Evolutionary conservation across 352 stramenopile species (phyloP), one percentile per base, ranked within the genome.

Genomic region (Globisporangium cederbergense): DNA sequence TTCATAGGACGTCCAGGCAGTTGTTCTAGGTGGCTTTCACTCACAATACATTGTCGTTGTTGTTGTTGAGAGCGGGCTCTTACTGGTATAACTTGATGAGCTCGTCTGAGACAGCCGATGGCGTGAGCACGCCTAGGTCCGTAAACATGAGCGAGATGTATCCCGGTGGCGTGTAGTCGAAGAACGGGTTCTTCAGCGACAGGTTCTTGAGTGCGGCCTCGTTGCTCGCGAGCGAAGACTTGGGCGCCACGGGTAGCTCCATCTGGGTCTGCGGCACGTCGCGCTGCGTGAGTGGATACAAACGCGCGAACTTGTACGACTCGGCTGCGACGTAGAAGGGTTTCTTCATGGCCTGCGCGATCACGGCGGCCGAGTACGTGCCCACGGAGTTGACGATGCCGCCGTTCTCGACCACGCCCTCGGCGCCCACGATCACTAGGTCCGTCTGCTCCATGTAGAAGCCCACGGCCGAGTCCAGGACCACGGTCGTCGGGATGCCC

Each of bases 101-200:
- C 70, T 99, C 97, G 76, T 99, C 97, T 22, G 96, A 99, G 51
- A 99, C 96, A 34, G 97, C 97, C 65, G 96, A 98, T 8, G 97
- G 96, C 55, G 97, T 99, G 34, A 99, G 80, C 9, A 99, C 96
- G 25, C 97, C 97, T 9, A 99, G 76, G 80, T 99, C 97, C 51
- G 97, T 99, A 74, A 99, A 99, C 60, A 99, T 91, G 51, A 99
- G 81, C 30, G 95, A 97, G 72, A 99, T 99, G 73, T 98, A 99
- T 52, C 97, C 90, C 28, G 97, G 93, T 20, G 97, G 96, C 36
- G 97, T 99, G 78, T 98, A 99, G 76, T 99, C 97, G 65, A 94
- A 97, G 30, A 90, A 88, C 32, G 92, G 91, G 74, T 97, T 97
- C 57, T 91, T 77, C 45, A 96, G 86, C 55, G 78, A 80, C 36